These are phyloP conservation scores for Sordariomycetes sp. DNA, from an alignment of 2,329 filamentous ascomycete species.

Conservation along the genomic window DNA sequence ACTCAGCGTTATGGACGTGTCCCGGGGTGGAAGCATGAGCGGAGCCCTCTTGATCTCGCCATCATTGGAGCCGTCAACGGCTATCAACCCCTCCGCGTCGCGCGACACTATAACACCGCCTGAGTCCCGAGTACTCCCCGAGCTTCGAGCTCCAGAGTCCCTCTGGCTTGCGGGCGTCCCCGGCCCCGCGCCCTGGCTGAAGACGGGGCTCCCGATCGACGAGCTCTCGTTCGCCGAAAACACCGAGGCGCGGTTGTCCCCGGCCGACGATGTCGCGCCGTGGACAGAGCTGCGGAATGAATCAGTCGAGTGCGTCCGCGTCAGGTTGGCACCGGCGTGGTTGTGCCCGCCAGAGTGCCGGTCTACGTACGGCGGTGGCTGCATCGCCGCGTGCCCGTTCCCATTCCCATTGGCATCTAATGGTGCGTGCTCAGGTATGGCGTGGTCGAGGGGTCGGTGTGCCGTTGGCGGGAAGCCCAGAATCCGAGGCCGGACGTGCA, in stretches of 20 bases:
- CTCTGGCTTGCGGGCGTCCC: not conserved
- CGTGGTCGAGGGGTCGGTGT: not conserved
- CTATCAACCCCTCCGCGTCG: slow-evolving; percentile 20
- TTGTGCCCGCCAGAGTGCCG: not conserved
- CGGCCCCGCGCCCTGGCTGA: not conserved
- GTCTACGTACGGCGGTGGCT: not conserved
- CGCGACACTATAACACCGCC: not conserved
- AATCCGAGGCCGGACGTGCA: not conserved
- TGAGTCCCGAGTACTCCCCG: slow-evolving; percentile 4
- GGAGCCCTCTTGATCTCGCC: slow-evolving; percentile 8
- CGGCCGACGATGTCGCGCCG: not conserved
- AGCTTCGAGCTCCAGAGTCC: no score
- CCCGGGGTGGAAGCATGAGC: not conserved
- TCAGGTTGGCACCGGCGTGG: not conserved
- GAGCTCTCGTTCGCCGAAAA: not conserved
- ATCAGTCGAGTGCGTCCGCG: not conserved
- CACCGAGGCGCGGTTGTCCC: not conserved
- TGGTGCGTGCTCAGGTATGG: slow-evolving; percentile 1
- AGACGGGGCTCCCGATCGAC: slow-evolving; percentile 1
- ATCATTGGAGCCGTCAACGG: slow-evolving; percentile 14
- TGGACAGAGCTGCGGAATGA: slow-evolving; percentile 1
- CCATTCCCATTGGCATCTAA: not conserved
- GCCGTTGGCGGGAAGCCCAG: not conserved
- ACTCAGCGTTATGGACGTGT: slow-evolving; percentile 7
- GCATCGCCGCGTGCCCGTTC: not conserved